Base-by-base conservation (phyloP, 495 filamentous ascomycete genomes). In the Bacidia gigantensis region DNA sequence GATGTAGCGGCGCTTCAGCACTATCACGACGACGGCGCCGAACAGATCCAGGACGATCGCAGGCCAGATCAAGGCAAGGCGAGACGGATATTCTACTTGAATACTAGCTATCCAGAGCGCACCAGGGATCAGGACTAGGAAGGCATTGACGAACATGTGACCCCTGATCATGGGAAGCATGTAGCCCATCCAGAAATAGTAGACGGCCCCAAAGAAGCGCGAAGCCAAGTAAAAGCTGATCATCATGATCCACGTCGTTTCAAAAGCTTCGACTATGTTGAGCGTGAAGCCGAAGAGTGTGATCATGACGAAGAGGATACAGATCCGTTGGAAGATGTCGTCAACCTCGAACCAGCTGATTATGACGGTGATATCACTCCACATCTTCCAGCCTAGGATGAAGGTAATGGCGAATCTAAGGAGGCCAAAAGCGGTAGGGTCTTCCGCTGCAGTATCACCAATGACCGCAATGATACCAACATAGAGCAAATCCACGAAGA, bases 401-500 rank as follows among this genome's bases (percentile, higher is more conserved):
- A 81, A 81, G 1, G 69, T 76, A 40, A 79, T 69, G 21, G 65
- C 60, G 56, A 80, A 80, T 23, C 64, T 59, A 11, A 77, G 66
- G 21, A 80, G 63, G 26, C 70, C 65, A 55, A 61, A 26, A 7
- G 72, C 74, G 11, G 65, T 75, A 1, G 76, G 63, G 40, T 72
- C 59, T 53, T 78, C 76, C 2, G 72, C 69, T 7, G 71, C 73
- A 35, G 61, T 66, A 57, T 79, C 76, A n/a, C 77, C 78, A 39
- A 74, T 73, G 58, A 80, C 69, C 40, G 75, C 75, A 40, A 81
- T 71, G 53, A 81, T 81, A n/a, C 75, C 75, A 24, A 77, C 75
- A 38, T 77, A 72, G 26, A 70, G 55, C 12, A 69, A 53, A 50
- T 74, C 71, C 11, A 81, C 66, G 51, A 81, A 81, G 14, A 81